Base-by-base conservation (phyloP, 2,329 filamentous ascomycete species). In the Monosporascus sp. region DNA sequence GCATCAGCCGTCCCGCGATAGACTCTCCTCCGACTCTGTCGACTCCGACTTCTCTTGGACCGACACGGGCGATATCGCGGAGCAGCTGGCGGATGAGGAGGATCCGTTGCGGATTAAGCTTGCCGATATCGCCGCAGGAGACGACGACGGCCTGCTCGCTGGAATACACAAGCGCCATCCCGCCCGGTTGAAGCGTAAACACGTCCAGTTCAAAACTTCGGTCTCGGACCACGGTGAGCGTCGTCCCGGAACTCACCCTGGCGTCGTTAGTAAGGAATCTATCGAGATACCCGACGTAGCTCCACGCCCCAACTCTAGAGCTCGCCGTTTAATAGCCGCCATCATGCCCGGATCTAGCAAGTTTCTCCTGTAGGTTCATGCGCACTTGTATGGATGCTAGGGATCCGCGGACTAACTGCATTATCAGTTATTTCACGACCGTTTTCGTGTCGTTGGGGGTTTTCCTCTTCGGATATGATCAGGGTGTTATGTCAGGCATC, bases 291-390 rank as follows among this genome's bases (percentile, higher is more conserved):
- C 93, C 26, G 78, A 81, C 65, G 82, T 88, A 55, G 74, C 77
- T 50, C 81, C 80, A 48, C 81, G 81, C 61, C 81, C 74, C 56
- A 84, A 91, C 57, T 81, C 83, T 51, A 80, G 80, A 64, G 81
- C 77, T 59, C 84, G 92, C 71, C 87, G 85, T 67, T 72, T 89
- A 60, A 74, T 97, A 64, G 89, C 88, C 63, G 73, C 79, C 77
- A 87, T 95, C 81, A 97, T 99, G 92, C 85, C 91, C 62, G 85
- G 86, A 69, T 85, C 89, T 66, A 94, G 94, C 76, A 96, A 95
- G 78, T 86, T 93, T 73, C 79, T 99, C 67, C 82, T 99, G 87
- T 97, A 82, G 57, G 78, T 70, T 45, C 45, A 51, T 55, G 51
- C 5, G 40, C 43, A 19, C 41, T 26, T 48, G 16, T 22, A 16